These are phyloP conservation scores for Mycena indigotica DNA, from an alignment of 768 basidiomycete species.

Conservation along the genomic window DNA sequence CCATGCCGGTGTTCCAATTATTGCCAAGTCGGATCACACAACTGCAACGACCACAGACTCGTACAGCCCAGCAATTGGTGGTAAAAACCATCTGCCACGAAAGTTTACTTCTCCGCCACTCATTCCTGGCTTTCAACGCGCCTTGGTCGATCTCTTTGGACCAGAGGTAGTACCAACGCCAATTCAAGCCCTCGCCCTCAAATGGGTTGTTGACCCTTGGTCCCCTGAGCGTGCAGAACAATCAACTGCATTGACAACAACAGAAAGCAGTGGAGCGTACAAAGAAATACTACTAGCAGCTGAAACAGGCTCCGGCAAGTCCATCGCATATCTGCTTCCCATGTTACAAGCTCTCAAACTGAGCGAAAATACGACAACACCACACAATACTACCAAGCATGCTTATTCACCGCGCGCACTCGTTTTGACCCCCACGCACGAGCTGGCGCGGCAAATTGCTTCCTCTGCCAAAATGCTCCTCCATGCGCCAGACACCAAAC, in stretches of 20 bases:
- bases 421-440: constrained; percentile 86
- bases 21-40: constrained; percentile 15
- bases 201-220: constrained; percentile 53
- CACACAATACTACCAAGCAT: constrained; percentile 23
- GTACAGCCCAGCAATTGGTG: constrained; percentile 19
- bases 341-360: constrained; percentile 76
- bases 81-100: constrained; percentile 31
- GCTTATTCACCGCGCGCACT: constrained; percentile 71
- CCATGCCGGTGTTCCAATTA: constrained; percentile 17
- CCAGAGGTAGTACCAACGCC: constrained; percentile 62
- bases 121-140: constrained; percentile 61
- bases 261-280: constrained; percentile 29
- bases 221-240: background rate
- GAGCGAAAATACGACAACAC: constrained; percentile 11
- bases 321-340: constrained; percentile 86
- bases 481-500: constrained; percentile 61
- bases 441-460: constrained; percentile 81
- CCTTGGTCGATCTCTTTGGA: constrained; percentile 61
- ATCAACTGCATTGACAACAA: background rate
- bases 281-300: constrained; percentile 73
- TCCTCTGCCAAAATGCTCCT: constrained; percentile 72
- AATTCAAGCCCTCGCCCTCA: constrained; percentile 76
- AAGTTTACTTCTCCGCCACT: constrained; percentile 71
- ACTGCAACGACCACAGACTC: constrained; percentile 11
- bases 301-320: constrained; percentile 92